Evolutionary conservation across 2,329 filamentous ascomycete species (phyloP).

Genomic region (Thielaviopsis punctulata): DNA sequence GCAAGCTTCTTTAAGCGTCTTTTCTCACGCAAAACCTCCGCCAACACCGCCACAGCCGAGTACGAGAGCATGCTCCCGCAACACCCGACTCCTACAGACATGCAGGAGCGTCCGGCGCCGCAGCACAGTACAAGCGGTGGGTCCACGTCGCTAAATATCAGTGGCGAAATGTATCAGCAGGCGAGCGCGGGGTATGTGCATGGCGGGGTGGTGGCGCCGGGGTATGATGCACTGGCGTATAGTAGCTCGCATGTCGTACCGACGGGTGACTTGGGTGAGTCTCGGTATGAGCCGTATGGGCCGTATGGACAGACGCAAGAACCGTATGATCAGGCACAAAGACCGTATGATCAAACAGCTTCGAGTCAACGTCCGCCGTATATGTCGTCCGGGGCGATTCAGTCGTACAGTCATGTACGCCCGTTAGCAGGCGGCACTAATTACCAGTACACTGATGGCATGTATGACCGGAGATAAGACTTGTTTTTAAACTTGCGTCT

Average conservation of each 20-base stretch:
- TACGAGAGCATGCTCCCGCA: constrained; percentile 21
- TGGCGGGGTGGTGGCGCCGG: neutral
- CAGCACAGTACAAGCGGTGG: neutral
- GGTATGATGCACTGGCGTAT: neutral
- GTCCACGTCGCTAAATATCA: constrained; percentile 14
- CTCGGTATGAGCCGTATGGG: constrained; percentile 4
- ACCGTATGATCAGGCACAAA: constrained; percentile 12
- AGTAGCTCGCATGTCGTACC: neutral
- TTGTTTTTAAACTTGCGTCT: neutral
- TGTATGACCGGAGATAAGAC: constrained; percentile 19
- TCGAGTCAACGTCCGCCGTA: no score
- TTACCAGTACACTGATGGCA: constrained; percentile 23
- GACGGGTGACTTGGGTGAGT: neutral
- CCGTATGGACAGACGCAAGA: constrained; percentile 10
- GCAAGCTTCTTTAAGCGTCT: constrained; percentile 20
- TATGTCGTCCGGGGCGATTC: constrained; percentile 15
- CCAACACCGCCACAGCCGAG: constrained; percentile 11
- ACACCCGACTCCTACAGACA: constrained; percentile 24
- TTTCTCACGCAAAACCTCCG: constrained; percentile 18
- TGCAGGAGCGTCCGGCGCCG: constrained; percentile 15
- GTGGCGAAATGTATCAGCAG: constrained; percentile 9
- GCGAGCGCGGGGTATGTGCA: neutral
- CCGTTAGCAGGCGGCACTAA: neutral
- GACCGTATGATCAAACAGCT: constrained; percentile 7
- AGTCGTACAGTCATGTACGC: constrained; percentile 9